Base-by-base conservation (phyloP, 1,139 yeast genomes). In the Candida pseudoviswanathii region DNA sequence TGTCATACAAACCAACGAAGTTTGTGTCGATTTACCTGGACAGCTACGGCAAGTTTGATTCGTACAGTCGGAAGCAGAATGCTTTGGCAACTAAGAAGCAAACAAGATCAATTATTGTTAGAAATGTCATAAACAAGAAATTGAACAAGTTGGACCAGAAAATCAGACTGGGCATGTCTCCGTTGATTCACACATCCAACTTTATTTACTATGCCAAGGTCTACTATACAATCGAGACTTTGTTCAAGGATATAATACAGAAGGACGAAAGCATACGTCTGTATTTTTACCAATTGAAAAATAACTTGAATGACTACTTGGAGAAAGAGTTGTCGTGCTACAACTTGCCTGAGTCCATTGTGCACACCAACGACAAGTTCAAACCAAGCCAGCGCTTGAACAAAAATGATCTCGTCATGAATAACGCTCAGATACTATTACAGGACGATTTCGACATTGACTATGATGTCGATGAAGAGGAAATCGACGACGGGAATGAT, bases 171-270 rank as follows among this genome's bases (percentile, higher is more conserved):
- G 52, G 45, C 5, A 33, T 25, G 4, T 40, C 43, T 21, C 58
- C 60, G 1, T 51, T 57, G 7, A 43, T 48, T 10, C 70, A 66
- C 51, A 66, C 77, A 1, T 64, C 75, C 3, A 54, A 56, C 38
- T 64, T 67, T 46, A 63, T 75, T 5, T 64, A 66, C 48, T 70
- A 66, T 53, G 71, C 77, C 24, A 71, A 73, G 45, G 58, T 73
- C 22, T 73, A 63, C 54, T 64, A 66, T 50, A 65, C 75, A 1
- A 59, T 74, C 8, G 71, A 68, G 29, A 39, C 51, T 0, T 52
- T 58, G 3, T 73, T 73, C 50, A 44, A 43, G 4, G 61, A 60
- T 11, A 57, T 63, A 0, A 57, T 73, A 30, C 44, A 46, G 2
- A 21, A 51, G 1, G 61, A 65, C 39, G 44, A 48, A 1, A 57